Evolutionary conservation across 495 filamentous ascomycete genomes (phyloP).

Genomic region (Penicillium crystallinum): DNA sequence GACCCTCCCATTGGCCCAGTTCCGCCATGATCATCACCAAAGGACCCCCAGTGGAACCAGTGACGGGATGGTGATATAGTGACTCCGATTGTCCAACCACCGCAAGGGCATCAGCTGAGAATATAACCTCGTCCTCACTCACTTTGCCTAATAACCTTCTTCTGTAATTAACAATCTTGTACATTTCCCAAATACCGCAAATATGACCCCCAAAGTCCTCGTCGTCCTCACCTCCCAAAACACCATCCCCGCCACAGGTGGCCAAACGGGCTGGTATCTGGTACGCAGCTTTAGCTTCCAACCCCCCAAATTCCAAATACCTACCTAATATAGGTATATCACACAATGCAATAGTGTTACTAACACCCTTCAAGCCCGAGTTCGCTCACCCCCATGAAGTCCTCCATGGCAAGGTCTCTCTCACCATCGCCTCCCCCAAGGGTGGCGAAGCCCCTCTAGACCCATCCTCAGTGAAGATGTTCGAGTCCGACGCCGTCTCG

Average conservation of each 20-base stretch:
- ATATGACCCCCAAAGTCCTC: conserved; percentile 54
- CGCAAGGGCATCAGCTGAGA: background rate
- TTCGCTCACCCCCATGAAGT: conserved; percentile 65
- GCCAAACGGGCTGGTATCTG: conserved; percentile 63
- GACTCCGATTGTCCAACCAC: background rate
- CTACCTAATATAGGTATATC: background rate
- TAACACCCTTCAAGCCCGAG: conserved; percentile 49
- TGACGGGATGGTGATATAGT: conserved; percentile 16
- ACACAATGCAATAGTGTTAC: background rate
- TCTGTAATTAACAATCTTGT: background rate
- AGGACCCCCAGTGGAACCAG: background rate
- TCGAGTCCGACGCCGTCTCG: conserved; percentile 50
- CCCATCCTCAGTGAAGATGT: conserved; percentile 55
- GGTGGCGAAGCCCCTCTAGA: conserved; percentile 68
- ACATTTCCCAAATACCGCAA: background rate
- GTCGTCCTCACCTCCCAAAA: conserved; percentile 62
- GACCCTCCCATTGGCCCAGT: background rate
- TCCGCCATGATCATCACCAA: background rate
- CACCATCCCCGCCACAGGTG: conserved; percentile 46
- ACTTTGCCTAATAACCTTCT: too few relatives aligned
- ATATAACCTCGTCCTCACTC: background rate
- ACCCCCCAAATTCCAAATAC: background rate
- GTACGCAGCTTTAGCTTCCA: conserved; percentile 29
- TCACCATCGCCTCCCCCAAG: conserved; percentile 60
- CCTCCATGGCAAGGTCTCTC: conserved; percentile 47